Evolutionary conservation across 1,284 basidiomycete species (phyloP), one percentile per base, ranked within the genome.

Genomic region (Polyporus tsugae): DNA sequence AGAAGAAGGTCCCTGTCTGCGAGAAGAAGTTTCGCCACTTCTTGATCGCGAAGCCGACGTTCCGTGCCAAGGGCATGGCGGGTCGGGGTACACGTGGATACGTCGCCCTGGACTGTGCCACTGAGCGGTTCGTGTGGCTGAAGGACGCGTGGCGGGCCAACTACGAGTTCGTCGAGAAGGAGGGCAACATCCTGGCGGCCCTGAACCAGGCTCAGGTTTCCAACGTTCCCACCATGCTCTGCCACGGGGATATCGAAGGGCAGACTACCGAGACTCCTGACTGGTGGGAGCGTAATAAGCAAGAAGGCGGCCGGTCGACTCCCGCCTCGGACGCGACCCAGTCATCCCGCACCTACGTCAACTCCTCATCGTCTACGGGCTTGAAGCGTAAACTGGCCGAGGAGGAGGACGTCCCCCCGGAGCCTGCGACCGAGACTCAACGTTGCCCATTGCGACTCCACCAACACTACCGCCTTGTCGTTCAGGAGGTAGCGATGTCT

Each of bases 61-160:
- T 64, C 52, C 3, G 11, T 19, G 58, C 63, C 17, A 39, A 33
- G 10, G 60, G 53, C 6, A 41, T 68, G 17, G 60, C 60, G 0
- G 67, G 67, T 4, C 59, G 63, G 3, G 63, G 59, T 6, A 69
- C 68, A 5, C 52, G 61, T 3, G 64, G 68, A 9, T 69, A 66
- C 11, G 57, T 69, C 61, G 68, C 64, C 22, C 11, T 36, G 29
- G 55, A 39, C 55, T 58, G 55, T 10, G 55, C 2, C 19, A 36
- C 55, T 36, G 36, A 19, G 19, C 19, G n/a, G 55, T 64, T 68
- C n/a, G 66, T 57, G 9, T 64, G 38, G 35, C 49, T 68, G 10
- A 68, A 68, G 62, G 66, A 68, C 59, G 35, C 35, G 2, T 68
- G 66, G 66, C 62, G 66, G 6, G 22, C 44, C n/a, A n/a, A 42